phyloP scores from a whole-genome alignment of 148 eudicot species.

The Spergularia marina region DNA sequence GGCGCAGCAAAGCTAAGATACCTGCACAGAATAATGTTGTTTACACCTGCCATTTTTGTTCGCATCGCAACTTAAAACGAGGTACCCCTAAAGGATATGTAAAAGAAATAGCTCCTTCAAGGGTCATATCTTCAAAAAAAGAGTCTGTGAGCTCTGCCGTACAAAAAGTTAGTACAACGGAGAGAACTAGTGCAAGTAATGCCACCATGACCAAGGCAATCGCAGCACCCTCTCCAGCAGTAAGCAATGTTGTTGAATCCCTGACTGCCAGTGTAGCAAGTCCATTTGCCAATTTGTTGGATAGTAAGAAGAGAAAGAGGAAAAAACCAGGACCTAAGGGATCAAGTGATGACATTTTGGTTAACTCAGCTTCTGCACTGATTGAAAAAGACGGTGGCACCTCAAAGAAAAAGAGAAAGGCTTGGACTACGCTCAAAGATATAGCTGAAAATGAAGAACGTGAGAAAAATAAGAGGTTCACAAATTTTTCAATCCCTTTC shows the following conservation, averaged over 20 bases:
- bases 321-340: constrained; percentile 49
- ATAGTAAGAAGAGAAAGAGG: constrained; percentile 57
- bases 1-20: constrained; percentile 33
- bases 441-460: constrained; percentile 57
- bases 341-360: constrained; percentile 32
- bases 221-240: constrained; percentile 28
- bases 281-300: constrained; percentile 44
- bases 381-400: constrained; percentile 30
- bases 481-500: constrained; percentile 52
- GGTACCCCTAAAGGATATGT: constrained; percentile 75
- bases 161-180: constrained; percentile 12
- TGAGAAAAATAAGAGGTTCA: constrained; percentile 34
- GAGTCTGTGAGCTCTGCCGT: constrained; percentile 12
- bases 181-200: constrained; percentile 13
- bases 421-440: constrained; percentile 76
- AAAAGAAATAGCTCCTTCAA: constrained; percentile 53
- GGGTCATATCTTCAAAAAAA: constrained; percentile 24
- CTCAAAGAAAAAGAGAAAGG: constrained; percentile 52
- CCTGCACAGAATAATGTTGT: constrained; percentile 53
- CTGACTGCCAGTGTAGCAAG: constrained; percentile 29
- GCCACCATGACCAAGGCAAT: neutral
- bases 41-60: constrained; percentile 76
- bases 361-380: constrained; percentile 25
- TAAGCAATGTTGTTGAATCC: constrained; percentile 13
- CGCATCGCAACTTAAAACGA: constrained; percentile 56